Conservation (phyloP, 106 monocot species). For the Alisma plantagoaquatica region DNA sequence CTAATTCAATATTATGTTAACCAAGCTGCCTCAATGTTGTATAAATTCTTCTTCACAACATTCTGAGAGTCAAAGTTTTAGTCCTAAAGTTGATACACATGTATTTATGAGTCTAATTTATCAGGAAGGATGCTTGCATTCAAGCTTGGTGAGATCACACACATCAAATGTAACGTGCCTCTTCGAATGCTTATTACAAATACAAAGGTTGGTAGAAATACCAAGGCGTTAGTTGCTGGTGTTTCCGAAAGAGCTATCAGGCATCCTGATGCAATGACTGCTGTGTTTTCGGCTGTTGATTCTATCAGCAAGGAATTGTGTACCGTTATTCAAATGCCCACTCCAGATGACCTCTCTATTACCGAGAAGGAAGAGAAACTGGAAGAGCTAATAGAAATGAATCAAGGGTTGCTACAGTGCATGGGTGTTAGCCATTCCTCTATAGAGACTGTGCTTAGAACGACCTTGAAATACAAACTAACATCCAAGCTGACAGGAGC, state of each 20-base stretch:
- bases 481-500: slow-evolving; percentile 90
- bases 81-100: too few species aligned
- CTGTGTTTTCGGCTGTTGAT: slow-evolving; percentile 73
- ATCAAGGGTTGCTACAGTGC: slow-evolving; percentile 82
- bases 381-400: slow-evolving; percentile 92
- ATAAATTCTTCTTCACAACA: too few species aligned
- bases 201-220: slow-evolving; percentile 85
- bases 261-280: slow-evolving; percentile 73
- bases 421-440: slow-evolving; percentile 94
- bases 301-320: slow-evolving; percentile 72
- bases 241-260: slow-evolving; percentile 61
- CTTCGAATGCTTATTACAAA: slow-evolving; percentile 92
- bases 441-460: slow-evolving; percentile 68
- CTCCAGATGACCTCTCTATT: slow-evolving; percentile 44
- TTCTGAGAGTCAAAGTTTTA: too few species aligned
- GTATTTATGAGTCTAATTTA: too few species aligned
- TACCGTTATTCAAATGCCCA: slow-evolving; percentile 36
- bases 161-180: slow-evolving; percentile 36
- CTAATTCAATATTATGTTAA: too few species aligned
- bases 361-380: slow-evolving; percentile 62
- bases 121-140: slow-evolving; percentile 78
- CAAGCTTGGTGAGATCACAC: slow-evolving; percentile 49
- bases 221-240: slow-evolving; percentile 72
- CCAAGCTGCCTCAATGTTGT: too few species aligned
- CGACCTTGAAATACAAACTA: slow-evolving; percentile 67